Conservation (phyloP, 805 yeast species). For the Alloascoidea hylecoeti region DNA sequence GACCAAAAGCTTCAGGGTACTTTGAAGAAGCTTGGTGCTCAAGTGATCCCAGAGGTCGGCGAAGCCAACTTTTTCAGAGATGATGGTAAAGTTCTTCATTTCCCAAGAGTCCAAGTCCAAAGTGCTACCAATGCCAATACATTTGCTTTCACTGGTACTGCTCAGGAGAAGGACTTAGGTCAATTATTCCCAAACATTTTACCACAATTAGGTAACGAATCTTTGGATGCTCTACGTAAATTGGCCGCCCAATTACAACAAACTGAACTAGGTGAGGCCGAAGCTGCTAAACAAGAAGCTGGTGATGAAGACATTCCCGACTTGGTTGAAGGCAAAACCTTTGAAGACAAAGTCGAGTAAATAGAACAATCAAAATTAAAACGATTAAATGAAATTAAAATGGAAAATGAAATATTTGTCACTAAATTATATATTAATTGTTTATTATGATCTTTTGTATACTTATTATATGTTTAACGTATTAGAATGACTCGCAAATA, state of each 20-base stretch:
- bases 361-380: no score
- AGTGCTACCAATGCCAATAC: constrained; percentile 85
- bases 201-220: constrained; percentile 94
- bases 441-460: no score
- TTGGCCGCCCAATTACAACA: constrained; percentile 81
- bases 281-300: constrained; percentile 30
- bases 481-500: no score
- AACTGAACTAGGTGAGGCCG: constrained; percentile 32
- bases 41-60: constrained; percentile 78
- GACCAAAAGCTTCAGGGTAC: constrained; percentile 84
- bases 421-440: no score
- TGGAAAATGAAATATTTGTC: no score
- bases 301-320: constrained; percentile 44
- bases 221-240: constrained; percentile 76
- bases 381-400: no score
- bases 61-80: constrained; percentile 97
- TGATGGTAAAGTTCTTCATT: constrained; percentile 92
- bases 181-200: constrained; percentile 90
- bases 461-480: no score
- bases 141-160: constrained; percentile 88
- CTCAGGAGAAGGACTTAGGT: constrained; percentile 84
- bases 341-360: constrained; percentile 50
- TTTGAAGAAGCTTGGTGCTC: constrained; percentile 79
- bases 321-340: constrained; percentile 81
- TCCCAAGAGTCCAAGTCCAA: constrained; percentile 93